These are phyloP conservation scores for Arachis monticola DNA, from an alignment of 331 rosid genomes.

Conservation along the genomic window DNA sequence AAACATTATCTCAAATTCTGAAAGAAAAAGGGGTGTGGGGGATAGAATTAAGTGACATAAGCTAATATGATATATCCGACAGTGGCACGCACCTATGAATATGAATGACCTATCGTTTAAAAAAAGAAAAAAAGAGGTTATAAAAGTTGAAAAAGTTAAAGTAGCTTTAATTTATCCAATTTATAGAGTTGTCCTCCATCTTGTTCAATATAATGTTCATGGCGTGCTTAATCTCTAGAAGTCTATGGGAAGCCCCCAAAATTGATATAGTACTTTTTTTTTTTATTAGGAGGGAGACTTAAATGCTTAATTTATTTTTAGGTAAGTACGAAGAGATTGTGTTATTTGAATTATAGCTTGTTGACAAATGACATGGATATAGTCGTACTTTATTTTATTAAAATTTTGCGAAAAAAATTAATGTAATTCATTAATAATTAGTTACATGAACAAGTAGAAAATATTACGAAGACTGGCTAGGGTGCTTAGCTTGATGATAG, in stretches of 20 bases:
- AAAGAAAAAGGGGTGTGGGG: constrained; percentile 3
- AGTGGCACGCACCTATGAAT: background rate
- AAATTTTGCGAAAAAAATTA: no score
- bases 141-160: background rate
- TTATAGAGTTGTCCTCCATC: background rate
- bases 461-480: background rate
- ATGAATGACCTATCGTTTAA: background rate
- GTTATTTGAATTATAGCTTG: no score
- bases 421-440: background rate
- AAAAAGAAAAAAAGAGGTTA: background rate
- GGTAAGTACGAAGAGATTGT: no score
- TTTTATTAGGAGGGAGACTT: no score
- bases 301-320: no score
- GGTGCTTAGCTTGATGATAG: background rate
- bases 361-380: no score
- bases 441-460: no score
- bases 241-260: background rate
- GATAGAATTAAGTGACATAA: constrained; percentile 12
- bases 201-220: background rate
- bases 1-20: background rate
- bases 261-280: no score
- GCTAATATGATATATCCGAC: constrained; percentile 18
- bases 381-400: no score
- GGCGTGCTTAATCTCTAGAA: background rate
- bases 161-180: constrained; percentile 22